Conservation (phyloP, 2,329 filamentous ascomycete genomes). For the Calonectria naviculata region DNA sequence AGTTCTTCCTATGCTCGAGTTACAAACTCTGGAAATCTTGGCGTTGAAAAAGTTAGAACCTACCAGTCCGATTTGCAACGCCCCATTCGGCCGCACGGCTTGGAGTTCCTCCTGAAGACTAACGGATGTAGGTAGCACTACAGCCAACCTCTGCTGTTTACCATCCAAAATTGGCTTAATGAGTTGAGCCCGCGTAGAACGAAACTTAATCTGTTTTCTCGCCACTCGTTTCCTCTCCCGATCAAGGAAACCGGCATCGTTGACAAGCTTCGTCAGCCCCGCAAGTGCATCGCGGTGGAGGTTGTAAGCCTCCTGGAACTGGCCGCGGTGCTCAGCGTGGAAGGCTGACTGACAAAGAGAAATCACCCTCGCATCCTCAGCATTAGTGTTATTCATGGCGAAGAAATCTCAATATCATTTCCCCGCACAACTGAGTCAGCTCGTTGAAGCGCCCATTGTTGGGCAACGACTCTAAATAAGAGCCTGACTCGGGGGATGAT, state of each 20-base stretch:
- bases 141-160: background rate
- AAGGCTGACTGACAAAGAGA: slow-evolving; percentile 1
- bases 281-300: background rate
- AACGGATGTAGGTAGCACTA: background rate
- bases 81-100: background rate
- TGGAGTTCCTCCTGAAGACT: background rate
- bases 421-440: background rate
- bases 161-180: background rate
- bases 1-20: background rate
- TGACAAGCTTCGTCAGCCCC: background rate
- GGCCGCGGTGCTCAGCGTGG: background rate
- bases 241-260: background rate
- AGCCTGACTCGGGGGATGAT: background rate
- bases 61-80: background rate
- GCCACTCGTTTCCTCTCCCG: background rate
- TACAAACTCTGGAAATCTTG: background rate
- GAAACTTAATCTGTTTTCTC: background rate
- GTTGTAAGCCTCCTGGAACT: slow-evolving; percentile 1
- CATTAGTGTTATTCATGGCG: background rate
- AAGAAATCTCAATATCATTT: background rate
- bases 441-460: background rate
- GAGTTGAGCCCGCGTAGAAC: background rate
- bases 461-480: background rate
- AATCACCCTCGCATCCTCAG: background rate
- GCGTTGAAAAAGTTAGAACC: background rate